phyloP scores from a whole-genome alignment of 225 moss, liverwort and hornwort genomes.

The Physcomitrium patens region DNA sequence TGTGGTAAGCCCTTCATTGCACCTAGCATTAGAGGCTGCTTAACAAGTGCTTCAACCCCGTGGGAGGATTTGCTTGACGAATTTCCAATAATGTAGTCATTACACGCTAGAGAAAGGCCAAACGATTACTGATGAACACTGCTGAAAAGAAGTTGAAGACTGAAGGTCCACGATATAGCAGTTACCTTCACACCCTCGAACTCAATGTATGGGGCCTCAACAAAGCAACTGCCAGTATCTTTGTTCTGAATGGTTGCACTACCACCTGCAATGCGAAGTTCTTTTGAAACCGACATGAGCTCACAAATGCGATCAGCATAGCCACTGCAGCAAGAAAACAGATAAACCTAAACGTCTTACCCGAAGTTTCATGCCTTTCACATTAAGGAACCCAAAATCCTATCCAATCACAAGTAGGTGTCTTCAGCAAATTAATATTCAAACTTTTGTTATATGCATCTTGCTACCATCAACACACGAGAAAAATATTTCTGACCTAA shows the following conservation, averaged over 20 bases:
- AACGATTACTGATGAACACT: background rate
- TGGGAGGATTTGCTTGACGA: too few relatives aligned
- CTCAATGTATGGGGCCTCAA: conserved; percentile 88
- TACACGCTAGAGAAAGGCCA: conserved; percentile 13
- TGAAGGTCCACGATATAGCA: conserved; percentile 8
- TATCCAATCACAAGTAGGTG: background rate
- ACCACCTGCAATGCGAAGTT: conserved; percentile 76
- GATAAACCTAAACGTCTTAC: too few relatives aligned
- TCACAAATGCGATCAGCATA: conserved; percentile 96
- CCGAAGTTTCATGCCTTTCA: too few relatives aligned
- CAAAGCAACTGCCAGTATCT: conserved; percentile 79
- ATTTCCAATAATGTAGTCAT: conserved; percentile 8
- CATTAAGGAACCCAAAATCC: too few relatives aligned
- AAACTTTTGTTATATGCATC: conserved; percentile 30
- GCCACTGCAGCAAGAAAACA: conserved; percentile 65
- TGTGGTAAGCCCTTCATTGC: background rate
- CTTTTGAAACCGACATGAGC: conserved; percentile 84
- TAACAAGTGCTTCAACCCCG: conserved; percentile 2
- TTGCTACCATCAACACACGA: conserved; percentile 29
- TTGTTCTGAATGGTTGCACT: conserved; percentile 58
- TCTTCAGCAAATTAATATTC: background rate
- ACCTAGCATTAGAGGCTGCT: conserved; percentile 17
- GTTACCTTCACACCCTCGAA: conserved; percentile 96
- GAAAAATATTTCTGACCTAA: background rate
- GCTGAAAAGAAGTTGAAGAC: background rate